These are phyloP conservation scores for Pinus albicaulis DNA, from an alignment of 75 land plant genomes.

Conservation along the genomic window DNA sequence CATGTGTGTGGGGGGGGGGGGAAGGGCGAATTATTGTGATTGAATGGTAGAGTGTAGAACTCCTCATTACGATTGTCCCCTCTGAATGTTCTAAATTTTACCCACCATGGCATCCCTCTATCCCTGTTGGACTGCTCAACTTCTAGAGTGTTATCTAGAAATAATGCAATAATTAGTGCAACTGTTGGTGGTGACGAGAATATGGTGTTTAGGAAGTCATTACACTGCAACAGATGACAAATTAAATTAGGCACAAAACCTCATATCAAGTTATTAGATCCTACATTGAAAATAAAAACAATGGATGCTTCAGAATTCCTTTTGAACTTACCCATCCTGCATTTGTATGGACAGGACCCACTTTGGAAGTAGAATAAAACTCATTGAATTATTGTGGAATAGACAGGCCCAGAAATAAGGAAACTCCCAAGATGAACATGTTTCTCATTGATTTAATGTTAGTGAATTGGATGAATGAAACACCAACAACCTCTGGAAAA, in stretches of 20 bases:
- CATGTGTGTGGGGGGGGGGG: no score
- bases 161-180: conserved; percentile 66
- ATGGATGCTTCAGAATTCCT: background rate
- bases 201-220: conserved; percentile 76
- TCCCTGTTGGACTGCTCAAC: conserved; percentile 79
- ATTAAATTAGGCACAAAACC: background rate
- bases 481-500: no score
- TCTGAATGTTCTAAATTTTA: conserved; percentile 87
- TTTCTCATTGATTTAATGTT: conserved; percentile 93
- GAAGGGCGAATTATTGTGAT: conserved; percentile 86
- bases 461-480: no score
- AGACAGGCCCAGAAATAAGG: conserved; percentile 86
- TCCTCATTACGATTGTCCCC: conserved; percentile 91
- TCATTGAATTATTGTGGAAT: conserved; percentile 84
- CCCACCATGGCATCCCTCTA: conserved; percentile 96
- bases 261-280: background rate
- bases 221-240: conserved; percentile 54
- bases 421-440: conserved; percentile 76
- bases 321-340: conserved; percentile 81
- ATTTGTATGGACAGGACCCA: conserved; percentile 80
- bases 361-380: conserved; percentile 36
- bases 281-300: background rate
- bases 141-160: conserved; percentile 83
- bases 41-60: conserved; percentile 83
- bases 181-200: conserved; percentile 83